These are phyloP conservation scores for Acorus calamus DNA, from an alignment of 106 monocot species.

Conservation along the genomic window DNA sequence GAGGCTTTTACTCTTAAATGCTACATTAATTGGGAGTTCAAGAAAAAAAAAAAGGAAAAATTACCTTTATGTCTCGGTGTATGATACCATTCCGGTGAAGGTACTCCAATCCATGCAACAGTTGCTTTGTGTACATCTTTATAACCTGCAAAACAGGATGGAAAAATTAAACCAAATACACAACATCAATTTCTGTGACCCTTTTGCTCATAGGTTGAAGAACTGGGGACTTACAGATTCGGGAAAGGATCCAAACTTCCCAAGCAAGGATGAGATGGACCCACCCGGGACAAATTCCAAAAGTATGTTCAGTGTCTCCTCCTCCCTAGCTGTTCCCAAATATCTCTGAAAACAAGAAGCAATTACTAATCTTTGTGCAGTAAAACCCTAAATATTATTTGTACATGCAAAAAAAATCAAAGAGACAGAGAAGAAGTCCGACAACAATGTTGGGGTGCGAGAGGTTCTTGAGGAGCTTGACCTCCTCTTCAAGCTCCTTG, in stretches of 20 bases:
- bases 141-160: slow-evolving; percentile 57
- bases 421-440: slow-evolving; percentile 17
- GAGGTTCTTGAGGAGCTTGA: slow-evolving; percentile 89
- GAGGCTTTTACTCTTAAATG: neutral
- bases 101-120: slow-evolving; percentile 84
- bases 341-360: slow-evolving; percentile 48
- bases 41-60: neutral
- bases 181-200: neutral
- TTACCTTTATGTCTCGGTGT: slow-evolving; percentile 92
- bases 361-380: no score
- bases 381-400: no score
- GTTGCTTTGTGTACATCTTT: slow-evolving; percentile 85
- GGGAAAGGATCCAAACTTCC: slow-evolving; percentile 91
- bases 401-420: no score
- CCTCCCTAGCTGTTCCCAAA: slow-evolving; percentile 83
- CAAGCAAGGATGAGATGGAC: slow-evolving; percentile 86
- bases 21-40: neutral
- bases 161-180: neutral
- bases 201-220: no score
- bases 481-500: slow-evolving; percentile 90
- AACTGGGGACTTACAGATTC: slow-evolving; percentile 57
- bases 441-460: slow-evolving; percentile 96
- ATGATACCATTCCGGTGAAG: slow-evolving; percentile 93
- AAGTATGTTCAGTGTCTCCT: slow-evolving; percentile 81
- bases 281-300: slow-evolving; percentile 96